phyloP scores from a whole-genome alignment of 2,329 filamentous ascomycete species.

The Aspergillus sp. region DNA sequence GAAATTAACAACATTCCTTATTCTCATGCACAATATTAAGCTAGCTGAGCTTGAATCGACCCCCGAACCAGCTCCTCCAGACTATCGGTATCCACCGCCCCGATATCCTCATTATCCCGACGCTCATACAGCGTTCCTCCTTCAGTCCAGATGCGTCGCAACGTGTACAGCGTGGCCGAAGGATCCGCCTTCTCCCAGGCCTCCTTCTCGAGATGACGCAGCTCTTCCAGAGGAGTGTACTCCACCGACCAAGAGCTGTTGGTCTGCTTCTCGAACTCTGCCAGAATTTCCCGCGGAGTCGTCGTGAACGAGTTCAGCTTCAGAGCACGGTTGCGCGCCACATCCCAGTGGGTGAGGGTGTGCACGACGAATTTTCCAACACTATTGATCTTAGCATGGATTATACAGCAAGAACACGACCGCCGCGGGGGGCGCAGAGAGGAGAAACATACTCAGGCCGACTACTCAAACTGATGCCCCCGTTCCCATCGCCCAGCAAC shows the following conservation, averaged over 20 bases:
- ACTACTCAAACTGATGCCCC: conserved; percentile 64
- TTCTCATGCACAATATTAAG: not conserved
- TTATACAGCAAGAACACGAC: not conserved
- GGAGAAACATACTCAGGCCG: conserved; percentile 62
- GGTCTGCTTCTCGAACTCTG: conserved; percentile 67
- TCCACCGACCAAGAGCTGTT: conserved; percentile 55
- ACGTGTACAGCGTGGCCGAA: conserved; percentile 55
- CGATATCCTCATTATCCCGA: conserved; percentile 63
- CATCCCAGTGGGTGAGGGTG: conserved; percentile 56
- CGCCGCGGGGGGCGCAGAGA: not conserved
- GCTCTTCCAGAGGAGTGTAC: conserved; percentile 52
- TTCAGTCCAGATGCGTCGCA: conserved; percentile 69
- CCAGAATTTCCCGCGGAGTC: conserved; percentile 60
- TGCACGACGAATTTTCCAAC: conserved; percentile 66
- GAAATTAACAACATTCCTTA: not conserved
- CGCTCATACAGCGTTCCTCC: conserved; percentile 69
- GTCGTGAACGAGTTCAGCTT: conserved; percentile 70
- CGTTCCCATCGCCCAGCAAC: conserved; percentile 61
- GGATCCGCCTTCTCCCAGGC: conserved; percentile 56
- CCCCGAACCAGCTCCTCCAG: conserved; percentile 48
- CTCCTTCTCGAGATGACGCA: conserved; percentile 58
- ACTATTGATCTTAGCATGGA: conserved; percentile 34
- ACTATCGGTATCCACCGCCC: conserved; percentile 52
- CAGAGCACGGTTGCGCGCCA: conserved; percentile 55
- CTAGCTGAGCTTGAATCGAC: conserved; percentile 15